Conservation (phyloP, 306 rosid genomes). For the Herpetospermum pedunculosum region DNA sequence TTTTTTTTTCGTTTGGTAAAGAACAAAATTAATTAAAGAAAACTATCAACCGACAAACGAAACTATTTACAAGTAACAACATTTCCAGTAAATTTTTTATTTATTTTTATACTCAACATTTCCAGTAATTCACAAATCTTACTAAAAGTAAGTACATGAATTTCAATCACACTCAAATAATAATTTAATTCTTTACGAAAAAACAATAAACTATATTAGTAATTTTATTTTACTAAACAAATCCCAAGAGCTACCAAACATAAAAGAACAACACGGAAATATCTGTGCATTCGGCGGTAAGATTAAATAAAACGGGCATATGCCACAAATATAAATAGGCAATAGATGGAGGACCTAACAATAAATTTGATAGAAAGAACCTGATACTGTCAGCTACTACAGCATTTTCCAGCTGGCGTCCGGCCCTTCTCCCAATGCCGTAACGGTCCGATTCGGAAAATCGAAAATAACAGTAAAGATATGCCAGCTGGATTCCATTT, state of each 20-base stretch:
- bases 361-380: background rate
- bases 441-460: background rate
- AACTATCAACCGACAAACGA: background rate
- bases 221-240: background rate
- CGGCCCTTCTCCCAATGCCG: background rate
- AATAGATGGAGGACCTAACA: background rate
- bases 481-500: conserved; percentile 5
- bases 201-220: background rate
- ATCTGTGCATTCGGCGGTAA: background rate
- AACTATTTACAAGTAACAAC: background rate
- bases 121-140: background rate
- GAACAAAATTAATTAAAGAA: background rate
- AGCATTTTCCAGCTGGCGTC: conserved; percentile 6
- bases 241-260: background rate
- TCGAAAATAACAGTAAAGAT: background rate
- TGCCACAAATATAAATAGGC: background rate
- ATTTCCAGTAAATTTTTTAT: background rate
- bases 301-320: background rate
- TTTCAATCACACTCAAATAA: background rate
- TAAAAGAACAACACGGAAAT: background rate
- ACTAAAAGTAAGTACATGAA: background rate
- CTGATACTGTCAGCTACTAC: background rate
- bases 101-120: no score
- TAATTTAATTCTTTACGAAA: background rate
- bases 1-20: background rate